Conservation (phyloP, 768 basidiomycete genomes). For the Agaricus sinodeliciosus region DNA sequence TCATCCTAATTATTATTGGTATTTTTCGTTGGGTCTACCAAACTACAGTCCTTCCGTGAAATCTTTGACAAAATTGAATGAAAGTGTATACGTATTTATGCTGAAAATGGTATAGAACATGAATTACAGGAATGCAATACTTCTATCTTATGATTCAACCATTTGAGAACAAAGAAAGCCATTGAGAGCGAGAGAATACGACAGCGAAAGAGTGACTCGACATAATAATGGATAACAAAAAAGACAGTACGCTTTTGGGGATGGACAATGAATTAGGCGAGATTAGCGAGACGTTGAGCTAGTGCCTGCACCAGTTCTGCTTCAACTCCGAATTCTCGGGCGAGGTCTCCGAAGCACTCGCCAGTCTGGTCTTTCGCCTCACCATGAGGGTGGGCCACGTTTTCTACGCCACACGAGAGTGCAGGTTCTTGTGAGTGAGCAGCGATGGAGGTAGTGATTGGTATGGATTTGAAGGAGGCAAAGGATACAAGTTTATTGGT, state of each 20-base stretch:
- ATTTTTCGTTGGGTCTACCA: neutral
- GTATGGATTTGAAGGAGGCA: slow-evolving; percentile 12
- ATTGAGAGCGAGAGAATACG: neutral
- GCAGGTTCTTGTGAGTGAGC: neutral
- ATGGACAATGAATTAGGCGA: slow-evolving; percentile 5
- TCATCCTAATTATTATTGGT: neutral
- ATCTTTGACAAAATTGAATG: neutral
- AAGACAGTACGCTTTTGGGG: neutral
- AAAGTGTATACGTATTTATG: slow-evolving; percentile 5
- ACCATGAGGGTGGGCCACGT: neutral
- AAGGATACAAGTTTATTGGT: slow-evolving; percentile 17
- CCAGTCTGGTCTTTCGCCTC: neutral
- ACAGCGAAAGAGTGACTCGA: slow-evolving; percentile 3
- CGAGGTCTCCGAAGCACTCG: slow-evolving; percentile 34
- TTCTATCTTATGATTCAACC: neutral
- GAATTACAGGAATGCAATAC: slow-evolving; percentile 5
- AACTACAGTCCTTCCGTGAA: neutral
- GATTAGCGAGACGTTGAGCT: slow-evolving; percentile 45
- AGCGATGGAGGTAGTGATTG: slow-evolving; percentile 11
- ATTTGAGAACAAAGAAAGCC: slow-evolving; percentile 6
- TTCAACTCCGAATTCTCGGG: slow-evolving; percentile 71
- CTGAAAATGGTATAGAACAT: slow-evolving; percentile 5
- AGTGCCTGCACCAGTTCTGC: slow-evolving; percentile 61
- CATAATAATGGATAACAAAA: slow-evolving; percentile 6
- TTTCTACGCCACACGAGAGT: neutral